phyloP scores from a whole-genome alignment of 1,139 yeast species.

The Pichia sorboxylosa region DNA sequence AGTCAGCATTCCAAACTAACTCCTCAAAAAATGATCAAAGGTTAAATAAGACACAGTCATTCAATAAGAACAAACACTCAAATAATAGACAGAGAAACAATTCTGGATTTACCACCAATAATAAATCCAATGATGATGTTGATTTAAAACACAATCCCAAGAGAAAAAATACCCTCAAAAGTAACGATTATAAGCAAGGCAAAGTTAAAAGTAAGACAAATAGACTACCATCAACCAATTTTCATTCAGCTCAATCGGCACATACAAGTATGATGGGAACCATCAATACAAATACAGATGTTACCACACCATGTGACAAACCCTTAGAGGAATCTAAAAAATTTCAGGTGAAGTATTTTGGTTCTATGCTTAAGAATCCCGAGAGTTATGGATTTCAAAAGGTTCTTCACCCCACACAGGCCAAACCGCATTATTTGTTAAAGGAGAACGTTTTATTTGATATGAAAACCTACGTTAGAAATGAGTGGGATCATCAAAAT shows the following conservation, averaged over 20 bases:
- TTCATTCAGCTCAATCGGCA: neutral
- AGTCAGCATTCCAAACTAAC: no score
- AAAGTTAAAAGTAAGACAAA: neutral
- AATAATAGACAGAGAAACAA: slow-evolving; percentile 1
- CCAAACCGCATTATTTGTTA: slow-evolving; percentile 21
- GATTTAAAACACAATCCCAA: neutral
- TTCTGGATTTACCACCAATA: neutral
- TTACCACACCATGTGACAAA: neutral
- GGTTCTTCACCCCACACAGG: slow-evolving; percentile 11
- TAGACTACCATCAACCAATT: neutral
- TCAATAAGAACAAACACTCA: neutral
- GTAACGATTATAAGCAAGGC: neutral
- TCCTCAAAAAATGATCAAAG: no score
- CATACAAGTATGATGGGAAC: neutral
- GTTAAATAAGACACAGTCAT: neutral
- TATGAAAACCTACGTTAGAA: slow-evolving; percentile 23
- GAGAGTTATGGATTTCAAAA: slow-evolving; percentile 19
- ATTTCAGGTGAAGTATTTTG: slow-evolving; percentile 20
- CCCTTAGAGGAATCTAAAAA: slow-evolving; percentile 4
- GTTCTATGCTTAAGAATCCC: slow-evolving; percentile 18
- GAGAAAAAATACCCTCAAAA: neutral
- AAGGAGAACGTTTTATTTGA: slow-evolving; percentile 22
- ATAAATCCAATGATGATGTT: neutral
- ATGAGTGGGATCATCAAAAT: slow-evolving; percentile 46
- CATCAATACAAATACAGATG: neutral